Percentiles rank a stretch among this genome's conserved stretches.
Evolutionary conservation across 768 basidiomycete species (phyloP).

Genomic region (Pleurotus ostreatus): DNA sequence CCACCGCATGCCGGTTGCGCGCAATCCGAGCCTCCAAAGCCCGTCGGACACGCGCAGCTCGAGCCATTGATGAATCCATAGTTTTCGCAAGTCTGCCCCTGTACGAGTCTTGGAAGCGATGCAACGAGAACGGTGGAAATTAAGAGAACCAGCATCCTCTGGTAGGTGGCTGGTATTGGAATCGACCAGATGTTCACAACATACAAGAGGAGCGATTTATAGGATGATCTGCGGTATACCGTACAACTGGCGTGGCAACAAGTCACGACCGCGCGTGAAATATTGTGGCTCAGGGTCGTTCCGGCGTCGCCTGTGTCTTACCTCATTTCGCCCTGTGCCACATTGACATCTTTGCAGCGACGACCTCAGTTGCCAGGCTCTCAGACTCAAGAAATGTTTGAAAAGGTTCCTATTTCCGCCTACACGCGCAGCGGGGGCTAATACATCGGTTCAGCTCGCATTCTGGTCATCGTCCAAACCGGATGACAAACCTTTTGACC

Average conservation of each 20-base stretch:
- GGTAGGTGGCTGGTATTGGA: not conserved
- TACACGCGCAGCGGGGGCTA: not conserved
- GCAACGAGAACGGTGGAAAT: not conserved
- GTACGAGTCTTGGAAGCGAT: conserved; percentile 18
- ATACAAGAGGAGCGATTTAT: not conserved
- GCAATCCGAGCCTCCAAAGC: conserved; percentile 74
- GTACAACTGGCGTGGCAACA: too few relatives aligned
- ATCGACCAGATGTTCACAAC: not conserved
- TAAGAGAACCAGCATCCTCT: not conserved
- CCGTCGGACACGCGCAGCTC: conserved; percentile 73
- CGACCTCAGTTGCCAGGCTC: not conserved
- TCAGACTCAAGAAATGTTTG: conserved; percentile 32
- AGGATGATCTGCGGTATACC: not conserved
- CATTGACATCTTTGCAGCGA: not conserved
- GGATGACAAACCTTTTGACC: conserved; percentile 51
- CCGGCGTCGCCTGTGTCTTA: not conserved
- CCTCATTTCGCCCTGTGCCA: not conserved
- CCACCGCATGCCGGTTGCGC: conserved; percentile 74
- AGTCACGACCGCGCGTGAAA: not conserved
- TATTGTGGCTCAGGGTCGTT: not conserved
- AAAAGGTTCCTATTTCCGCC: conserved; percentile 25
- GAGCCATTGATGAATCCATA: conserved; percentile 57
- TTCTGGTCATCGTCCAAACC: conserved; percentile 46
- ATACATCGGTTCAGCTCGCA: conserved; percentile 31
- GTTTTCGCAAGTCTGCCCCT: conserved; percentile 60